phyloP scores from a whole-genome alignment of 108 stramenopile genomes.

The Cyclostephanos tholiformis region DNA sequence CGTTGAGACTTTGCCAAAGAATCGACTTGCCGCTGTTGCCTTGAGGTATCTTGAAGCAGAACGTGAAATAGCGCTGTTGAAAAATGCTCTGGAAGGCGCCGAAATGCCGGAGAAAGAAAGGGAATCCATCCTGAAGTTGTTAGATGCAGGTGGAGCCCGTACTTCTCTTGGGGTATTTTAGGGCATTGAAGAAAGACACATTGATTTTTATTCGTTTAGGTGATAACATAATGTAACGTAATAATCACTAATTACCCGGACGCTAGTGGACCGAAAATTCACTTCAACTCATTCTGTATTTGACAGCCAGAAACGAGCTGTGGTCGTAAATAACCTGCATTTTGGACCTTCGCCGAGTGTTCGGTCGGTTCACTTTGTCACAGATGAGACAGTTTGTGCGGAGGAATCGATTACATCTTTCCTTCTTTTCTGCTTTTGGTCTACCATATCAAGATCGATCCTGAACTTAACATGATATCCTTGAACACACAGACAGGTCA shows the following conservation, averaged over 20 bases:
- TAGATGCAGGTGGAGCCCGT: conserved; percentile 85
- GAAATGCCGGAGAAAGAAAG: conserved; percentile 75
- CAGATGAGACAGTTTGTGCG: neutral
- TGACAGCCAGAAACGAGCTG: neutral
- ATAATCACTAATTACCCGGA: too few species aligned
- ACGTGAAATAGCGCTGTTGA: conserved; percentile 70
- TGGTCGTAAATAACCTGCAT: too few species aligned
- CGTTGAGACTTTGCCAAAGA: conserved; percentile 72
- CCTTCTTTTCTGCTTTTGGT: neutral
- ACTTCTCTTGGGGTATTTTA: conserved; percentile 67
- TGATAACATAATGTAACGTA: neutral
- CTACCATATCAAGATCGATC: neutral
- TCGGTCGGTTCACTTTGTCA: neutral
- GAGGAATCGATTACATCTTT: neutral
- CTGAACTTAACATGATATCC: too few species aligned
- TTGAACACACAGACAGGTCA: conserved; percentile 3
- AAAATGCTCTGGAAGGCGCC: conserved; percentile 51
- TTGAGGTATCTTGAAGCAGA: conserved; percentile 82
- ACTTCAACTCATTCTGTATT: too few species aligned
- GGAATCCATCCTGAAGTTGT: conserved; percentile 64
- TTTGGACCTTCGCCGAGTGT: neutral
- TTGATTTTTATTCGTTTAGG: neutral
- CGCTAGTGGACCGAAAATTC: too few species aligned
- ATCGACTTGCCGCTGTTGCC: conserved; percentile 71
- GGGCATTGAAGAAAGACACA: neutral